A percentile compares a stretch with the other conserved stretches of the same genome.
Evolutionary conservation across 2,329 filamentous ascomycete species (phyloP).

Genomic region (Cladophialophora chaetospira): DNA sequence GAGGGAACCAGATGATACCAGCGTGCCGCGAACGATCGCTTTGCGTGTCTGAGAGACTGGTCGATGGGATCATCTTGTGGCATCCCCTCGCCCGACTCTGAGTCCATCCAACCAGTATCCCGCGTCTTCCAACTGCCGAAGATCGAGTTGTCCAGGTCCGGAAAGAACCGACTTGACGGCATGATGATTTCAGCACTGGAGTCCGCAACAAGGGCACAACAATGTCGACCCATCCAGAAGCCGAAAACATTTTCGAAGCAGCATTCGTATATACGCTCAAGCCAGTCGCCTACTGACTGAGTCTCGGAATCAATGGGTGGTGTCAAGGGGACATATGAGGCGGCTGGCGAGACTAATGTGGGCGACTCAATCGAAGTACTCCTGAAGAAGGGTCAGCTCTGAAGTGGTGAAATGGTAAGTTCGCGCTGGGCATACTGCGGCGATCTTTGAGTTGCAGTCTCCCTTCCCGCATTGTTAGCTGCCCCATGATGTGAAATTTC

Average conservation of each 20-base stretch:
- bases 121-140: slow-evolving; percentile 14
- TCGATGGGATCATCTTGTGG: slow-evolving; percentile 32
- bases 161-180: slow-evolving; percentile 37
- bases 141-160: slow-evolving; percentile 34
- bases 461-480: neutral
- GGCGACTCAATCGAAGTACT: neutral
- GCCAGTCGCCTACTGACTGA: slow-evolving; percentile 25
- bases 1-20: slow-evolving; percentile 35
- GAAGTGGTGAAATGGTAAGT: neutral
- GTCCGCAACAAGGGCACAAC: slow-evolving; percentile 43
- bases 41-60: slow-evolving; percentile 34
- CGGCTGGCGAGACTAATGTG: neutral
- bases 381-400: neutral
- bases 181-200: slow-evolving; percentile 24
- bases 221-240: slow-evolving; percentile 47
- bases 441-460: neutral
- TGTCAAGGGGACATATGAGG: neutral
- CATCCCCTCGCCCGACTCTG: slow-evolving; percentile 9
- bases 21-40: slow-evolving; percentile 36
- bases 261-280: slow-evolving; percentile 38
- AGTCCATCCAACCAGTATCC: neutral
- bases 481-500: neutral
- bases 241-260: slow-evolving; percentile 47
- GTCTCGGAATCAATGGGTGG: slow-evolving; percentile 8
- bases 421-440: neutral